Evolutionary conservation across 1,139 yeast species (phyloP).

Genomic region (Hyphopichia burtonii): DNA sequence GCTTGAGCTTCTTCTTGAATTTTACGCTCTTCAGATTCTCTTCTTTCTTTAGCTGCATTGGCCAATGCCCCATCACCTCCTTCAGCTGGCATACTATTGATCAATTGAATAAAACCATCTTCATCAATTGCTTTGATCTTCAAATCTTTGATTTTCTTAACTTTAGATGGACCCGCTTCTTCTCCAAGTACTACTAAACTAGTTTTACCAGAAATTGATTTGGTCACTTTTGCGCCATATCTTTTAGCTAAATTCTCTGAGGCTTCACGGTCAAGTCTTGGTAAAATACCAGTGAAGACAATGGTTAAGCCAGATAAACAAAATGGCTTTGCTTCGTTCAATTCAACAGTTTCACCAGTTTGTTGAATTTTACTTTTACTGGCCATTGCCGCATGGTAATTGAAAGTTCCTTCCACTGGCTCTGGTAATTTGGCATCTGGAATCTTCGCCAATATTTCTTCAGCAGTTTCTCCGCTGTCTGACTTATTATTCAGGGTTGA

Average conservation of each 20-base stretch:
- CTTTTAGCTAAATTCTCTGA: slow-evolving; percentile 75
- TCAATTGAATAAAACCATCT: slow-evolving; percentile 75
- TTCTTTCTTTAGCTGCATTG: slow-evolving; percentile 64
- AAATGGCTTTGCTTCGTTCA: slow-evolving; percentile 78
- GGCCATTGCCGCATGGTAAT: slow-evolving; percentile 50
- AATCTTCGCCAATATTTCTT: slow-evolving; percentile 54
- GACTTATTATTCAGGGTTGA: slow-evolving; percentile 2
- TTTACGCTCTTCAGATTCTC: slow-evolving; percentile 61
- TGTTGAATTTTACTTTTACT: slow-evolving; percentile 31
- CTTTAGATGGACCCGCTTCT: slow-evolving; percentile 97
- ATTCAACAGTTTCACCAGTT: slow-evolving; percentile 25
- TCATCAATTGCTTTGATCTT: slow-evolving; percentile 82
- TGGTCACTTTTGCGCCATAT: slow-evolving; percentile 93
- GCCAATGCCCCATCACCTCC: slow-evolving; percentile 88
- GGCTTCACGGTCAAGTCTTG: slow-evolving; percentile 72
- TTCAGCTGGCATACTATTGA: slow-evolving; percentile 81
- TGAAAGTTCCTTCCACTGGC: slow-evolving; percentile 48
- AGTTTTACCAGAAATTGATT: slow-evolving; percentile 83
- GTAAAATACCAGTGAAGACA: slow-evolving; percentile 90
- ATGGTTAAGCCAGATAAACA: slow-evolving; percentile 85
- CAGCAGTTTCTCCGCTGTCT: slow-evolving; percentile 31
- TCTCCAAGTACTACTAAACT: slow-evolving; percentile 88
- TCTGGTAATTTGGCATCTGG: slow-evolving; percentile 73
- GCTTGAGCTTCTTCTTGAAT: slow-evolving; percentile 50
- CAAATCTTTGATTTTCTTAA: slow-evolving; percentile 71